Percentiles rank a stretch among this genome's conserved stretches.
These are phyloP conservation scores for Rubus idaeus DNA, from an alignment of 306 rosid genomes.

Conservation along the genomic window DNA sequence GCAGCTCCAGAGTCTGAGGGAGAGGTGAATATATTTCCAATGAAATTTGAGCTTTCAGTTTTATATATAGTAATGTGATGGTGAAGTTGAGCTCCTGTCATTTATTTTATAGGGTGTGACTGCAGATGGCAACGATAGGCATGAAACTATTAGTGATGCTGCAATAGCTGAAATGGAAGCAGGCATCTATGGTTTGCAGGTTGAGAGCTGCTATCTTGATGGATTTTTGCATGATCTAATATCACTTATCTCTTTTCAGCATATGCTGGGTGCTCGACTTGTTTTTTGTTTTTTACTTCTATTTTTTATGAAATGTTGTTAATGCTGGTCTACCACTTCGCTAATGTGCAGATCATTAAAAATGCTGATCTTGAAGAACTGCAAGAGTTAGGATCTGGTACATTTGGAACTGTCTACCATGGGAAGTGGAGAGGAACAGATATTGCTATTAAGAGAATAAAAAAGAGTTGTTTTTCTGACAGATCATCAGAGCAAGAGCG, in stretches of 20 bases:
- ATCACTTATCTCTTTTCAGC: conserved; percentile 7
- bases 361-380: conserved; percentile 78
- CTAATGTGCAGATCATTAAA: conserved; percentile 69
- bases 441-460: conserved; percentile 91
- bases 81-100: conserved; percentile 20
- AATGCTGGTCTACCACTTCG: neutral
- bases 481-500: conserved; percentile 88
- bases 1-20: conserved; percentile 38
- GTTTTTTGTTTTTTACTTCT: neutral
- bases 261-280: conserved; percentile 23
- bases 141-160: conserved; percentile 46
- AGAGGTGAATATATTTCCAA: conserved; percentile 46
- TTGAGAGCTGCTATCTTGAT: conserved; percentile 34
- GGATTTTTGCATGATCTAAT: conserved; percentile 8
- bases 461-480: conserved; percentile 88
- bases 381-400: conserved; percentile 92
- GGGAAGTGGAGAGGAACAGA: conserved; percentile 99
- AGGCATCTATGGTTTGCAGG: conserved; percentile 85
- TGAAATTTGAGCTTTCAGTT: conserved; percentile 19
- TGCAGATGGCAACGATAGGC: conserved; percentile 32
- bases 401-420: conserved; percentile 93
- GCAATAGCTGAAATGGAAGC: conserved; percentile 63
- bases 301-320: neutral
- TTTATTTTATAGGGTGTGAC: conserved; percentile 47
- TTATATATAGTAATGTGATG: conserved; percentile 11